Evolutionary conservation across 305 asterid species (phyloP).

Genomic region (Fraxinus nigra): DNA sequence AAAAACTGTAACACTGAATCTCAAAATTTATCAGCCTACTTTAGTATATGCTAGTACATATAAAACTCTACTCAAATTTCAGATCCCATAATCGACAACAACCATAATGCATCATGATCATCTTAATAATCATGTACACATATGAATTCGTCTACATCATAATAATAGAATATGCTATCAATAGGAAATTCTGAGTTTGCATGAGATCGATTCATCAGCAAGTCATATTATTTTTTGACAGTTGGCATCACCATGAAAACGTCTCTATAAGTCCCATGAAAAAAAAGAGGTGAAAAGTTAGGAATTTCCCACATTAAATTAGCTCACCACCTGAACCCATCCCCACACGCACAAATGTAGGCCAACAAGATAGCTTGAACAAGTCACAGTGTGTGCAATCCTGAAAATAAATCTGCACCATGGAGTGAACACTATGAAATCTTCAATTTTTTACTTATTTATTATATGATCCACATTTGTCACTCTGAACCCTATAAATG

Average conservation of each 20-base stretch:
- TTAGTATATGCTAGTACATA: background rate
- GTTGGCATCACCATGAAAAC: background rate
- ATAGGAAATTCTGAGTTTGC: background rate
- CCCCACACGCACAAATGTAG: background rate
- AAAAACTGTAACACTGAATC: background rate
- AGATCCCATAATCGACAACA: background rate
- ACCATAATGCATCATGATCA: background rate
- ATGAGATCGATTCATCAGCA: background rate
- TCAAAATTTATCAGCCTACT: background rate
- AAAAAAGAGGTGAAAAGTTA: background rate
- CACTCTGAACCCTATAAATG: background rate
- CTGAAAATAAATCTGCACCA: conserved; percentile 16
- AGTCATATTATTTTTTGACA: background rate
- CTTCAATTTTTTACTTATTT: conserved; percentile 4
- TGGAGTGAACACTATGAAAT: background rate
- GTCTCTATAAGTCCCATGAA: background rate
- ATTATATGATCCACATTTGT: conserved; percentile 13
- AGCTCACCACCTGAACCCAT: background rate
- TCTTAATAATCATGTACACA: background rate
- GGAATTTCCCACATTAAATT: background rate
- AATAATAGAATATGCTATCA: background rate
- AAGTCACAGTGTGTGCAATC: background rate
- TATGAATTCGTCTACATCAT: background rate
- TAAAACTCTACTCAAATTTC: background rate
- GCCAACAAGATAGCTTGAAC: background rate